Evolutionary conservation across 1,139 yeast species (phyloP).

Genomic region (Yamadazyma sp.): DNA sequence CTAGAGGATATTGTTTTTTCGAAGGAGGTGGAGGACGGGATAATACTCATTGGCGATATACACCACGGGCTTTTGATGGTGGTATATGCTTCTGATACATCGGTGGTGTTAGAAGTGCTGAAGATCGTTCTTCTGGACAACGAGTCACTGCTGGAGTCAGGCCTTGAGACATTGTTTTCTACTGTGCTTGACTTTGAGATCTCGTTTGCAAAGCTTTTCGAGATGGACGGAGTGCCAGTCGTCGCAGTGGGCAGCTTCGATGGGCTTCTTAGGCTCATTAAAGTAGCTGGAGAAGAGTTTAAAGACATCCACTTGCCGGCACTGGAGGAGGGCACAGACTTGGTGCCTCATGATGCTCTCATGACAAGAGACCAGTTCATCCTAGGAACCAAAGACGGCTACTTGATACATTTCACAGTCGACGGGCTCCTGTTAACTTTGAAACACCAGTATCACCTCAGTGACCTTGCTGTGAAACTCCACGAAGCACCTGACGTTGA

Average conservation of each 20-base stretch:
- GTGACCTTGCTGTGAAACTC: constrained; percentile 21
- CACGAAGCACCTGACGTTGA: constrained; percentile 14
- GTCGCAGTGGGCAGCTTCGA: constrained; percentile 23
- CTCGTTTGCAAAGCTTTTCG: constrained; percentile 18
- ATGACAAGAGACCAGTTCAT: constrained; percentile 11
- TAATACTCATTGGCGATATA: constrained; percentile 18
- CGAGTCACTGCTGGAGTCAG: background rate
- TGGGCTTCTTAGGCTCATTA: constrained; percentile 12
- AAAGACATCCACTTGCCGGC: background rate
- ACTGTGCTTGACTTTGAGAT: constrained; percentile 16
- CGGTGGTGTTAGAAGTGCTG: constrained; percentile 2
- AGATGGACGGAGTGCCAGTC: constrained; percentile 2
- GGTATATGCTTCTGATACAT: constrained; percentile 6
- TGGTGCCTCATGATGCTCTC: constrained; percentile 22
- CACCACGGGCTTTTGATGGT: constrained; percentile 14
- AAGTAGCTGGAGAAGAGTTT: background rate
- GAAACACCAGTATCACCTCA: constrained; percentile 20
- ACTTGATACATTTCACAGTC: constrained; percentile 18
- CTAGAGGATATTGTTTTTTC: constrained; percentile 13
- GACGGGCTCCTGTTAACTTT: constrained; percentile 11
- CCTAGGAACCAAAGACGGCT: constrained; percentile 36
- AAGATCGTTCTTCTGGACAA: background rate
- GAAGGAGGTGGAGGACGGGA: constrained; percentile 10
- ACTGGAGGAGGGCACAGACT: too few species aligned
- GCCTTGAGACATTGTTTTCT: constrained; percentile 5